Percentiles rank a stretch among this genome's conserved stretches.
phyloP scores from a whole-genome alignment of 441 rosid genomes.

The Geranium incanum region DNA sequence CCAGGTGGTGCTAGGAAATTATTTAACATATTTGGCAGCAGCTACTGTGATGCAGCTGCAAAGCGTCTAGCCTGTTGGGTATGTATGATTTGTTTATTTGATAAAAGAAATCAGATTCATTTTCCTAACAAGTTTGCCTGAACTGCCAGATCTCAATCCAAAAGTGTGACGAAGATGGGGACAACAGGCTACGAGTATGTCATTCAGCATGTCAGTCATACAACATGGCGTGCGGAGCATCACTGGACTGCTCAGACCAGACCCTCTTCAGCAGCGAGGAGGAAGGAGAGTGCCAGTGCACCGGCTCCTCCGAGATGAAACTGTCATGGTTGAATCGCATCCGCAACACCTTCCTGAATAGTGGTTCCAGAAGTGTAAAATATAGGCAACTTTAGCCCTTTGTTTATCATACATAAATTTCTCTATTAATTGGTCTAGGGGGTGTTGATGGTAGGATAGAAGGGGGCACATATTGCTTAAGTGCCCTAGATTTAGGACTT shows the following conservation, averaged over 20 bases:
- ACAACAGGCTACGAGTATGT: constrained; percentile 87
- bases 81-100: constrained; percentile 15
- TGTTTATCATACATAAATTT: neutral
- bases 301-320: constrained; percentile 62
- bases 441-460: constrained; percentile 34
- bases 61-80: constrained; percentile 97
- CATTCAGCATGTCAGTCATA: constrained; percentile 90
- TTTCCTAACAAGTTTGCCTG: constrained; percentile 1
- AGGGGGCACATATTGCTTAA: constrained; percentile 17
- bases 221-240: constrained; percentile 87
- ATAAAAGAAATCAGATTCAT: neutral
- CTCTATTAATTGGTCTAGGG: constrained; percentile 42
- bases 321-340: constrained; percentile 42
- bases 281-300: constrained; percentile 76
- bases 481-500: constrained; percentile 28
- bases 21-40: constrained; percentile 67
- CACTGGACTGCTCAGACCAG: constrained; percentile 91
- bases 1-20: constrained; percentile 84
- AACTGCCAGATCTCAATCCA: constrained; percentile 83
- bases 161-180: constrained; percentile 82
- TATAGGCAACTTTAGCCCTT: constrained; percentile 44
- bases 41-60: constrained; percentile 82
- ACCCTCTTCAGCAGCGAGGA: constrained; percentile 82
- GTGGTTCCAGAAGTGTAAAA: constrained; percentile 40
- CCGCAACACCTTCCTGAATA: constrained; percentile 40